Percentiles rank a stretch among this genome's conserved stretches.
These are phyloP conservation scores for Ploettnerulaceae sp. DNA, from an alignment of 2,329 filamentous ascomycete species.

Conservation along the genomic window DNA sequence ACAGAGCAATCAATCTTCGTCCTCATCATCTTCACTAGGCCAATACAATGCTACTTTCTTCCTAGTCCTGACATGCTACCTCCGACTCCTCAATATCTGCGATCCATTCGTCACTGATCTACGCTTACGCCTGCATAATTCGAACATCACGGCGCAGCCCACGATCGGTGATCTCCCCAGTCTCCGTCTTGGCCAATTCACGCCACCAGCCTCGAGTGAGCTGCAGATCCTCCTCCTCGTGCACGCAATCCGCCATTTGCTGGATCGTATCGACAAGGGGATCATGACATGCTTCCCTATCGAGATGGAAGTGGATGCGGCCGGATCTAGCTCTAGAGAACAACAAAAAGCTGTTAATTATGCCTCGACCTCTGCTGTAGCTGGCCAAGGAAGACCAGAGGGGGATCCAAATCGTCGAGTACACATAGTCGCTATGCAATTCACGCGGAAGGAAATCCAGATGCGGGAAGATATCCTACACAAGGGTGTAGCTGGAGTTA, in stretches of 20 bases:
- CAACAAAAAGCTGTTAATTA: neutral
- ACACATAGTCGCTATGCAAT: neutral
- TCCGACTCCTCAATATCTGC: neutral
- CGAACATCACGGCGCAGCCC: neutral
- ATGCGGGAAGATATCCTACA: neutral
- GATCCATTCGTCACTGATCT: neutral
- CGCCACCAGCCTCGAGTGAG: neutral
- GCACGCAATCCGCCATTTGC: neutral
- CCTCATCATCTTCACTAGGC: too few species aligned
- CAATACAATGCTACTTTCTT: conserved; percentile 1
- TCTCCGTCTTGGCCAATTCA: neutral
- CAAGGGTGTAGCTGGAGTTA: neutral
- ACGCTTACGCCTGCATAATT: neutral
- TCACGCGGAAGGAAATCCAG: neutral
- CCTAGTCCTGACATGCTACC: neutral
- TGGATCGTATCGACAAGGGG: neutral
- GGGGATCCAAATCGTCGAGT: neutral
- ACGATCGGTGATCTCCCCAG: neutral
- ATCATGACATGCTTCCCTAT: conserved; percentile 1
- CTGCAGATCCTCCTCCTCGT: neutral
- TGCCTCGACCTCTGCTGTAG: too few species aligned
- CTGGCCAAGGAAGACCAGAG: neutral
- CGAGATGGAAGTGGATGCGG: neutral
- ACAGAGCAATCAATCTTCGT: neutral
- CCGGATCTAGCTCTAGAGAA: too few species aligned